These are phyloP conservation scores for Eragrostis tef DNA, from an alignment of 202 grass and related monocot species.

Conservation along the genomic window DNA sequence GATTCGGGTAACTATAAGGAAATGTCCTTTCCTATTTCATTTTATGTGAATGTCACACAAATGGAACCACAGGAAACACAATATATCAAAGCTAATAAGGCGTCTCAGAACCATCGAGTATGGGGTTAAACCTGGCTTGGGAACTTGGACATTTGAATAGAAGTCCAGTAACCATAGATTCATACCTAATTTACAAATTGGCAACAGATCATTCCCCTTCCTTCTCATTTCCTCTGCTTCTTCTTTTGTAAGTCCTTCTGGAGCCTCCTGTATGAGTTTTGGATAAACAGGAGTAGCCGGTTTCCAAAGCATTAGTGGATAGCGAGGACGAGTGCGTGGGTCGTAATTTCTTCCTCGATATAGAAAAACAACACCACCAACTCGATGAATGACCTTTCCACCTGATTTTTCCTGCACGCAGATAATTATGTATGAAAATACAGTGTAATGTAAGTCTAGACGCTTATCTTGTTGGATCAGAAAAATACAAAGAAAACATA, in stretches of 20 bases:
- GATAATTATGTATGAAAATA: conserved; percentile 7
- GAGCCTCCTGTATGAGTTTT: conserved; percentile 83
- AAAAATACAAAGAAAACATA: conserved; percentile 36
- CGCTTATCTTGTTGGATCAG: conserved; percentile 14
- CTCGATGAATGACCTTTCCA: conserved; percentile 77
- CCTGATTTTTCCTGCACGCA: conserved; percentile 78
- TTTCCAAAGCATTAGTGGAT: conserved; percentile 97
- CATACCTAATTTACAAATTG: conserved; percentile 96
- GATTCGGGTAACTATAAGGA: conserved; percentile 1
- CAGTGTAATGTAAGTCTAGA: conserved; percentile 23
- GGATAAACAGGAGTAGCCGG: conserved; percentile 88
- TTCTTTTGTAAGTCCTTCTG: conserved; percentile 84
- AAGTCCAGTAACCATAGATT: conserved; percentile 10
- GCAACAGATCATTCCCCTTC: conserved; percentile 64
- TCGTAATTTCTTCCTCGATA: conserved; percentile 85
- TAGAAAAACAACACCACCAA: conserved; percentile 75
- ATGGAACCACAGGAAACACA: not conserved
- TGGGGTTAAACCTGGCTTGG: not conserved
- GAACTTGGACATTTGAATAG: not conserved
- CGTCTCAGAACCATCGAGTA: conserved; percentile 4
- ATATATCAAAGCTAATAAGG: not conserved
- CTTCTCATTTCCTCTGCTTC: conserved; percentile 81
- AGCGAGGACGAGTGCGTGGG: conserved; percentile 64
- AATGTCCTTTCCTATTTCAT: not conserved
- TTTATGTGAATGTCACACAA: conserved; percentile 15